Evolutionary conservation across 352 stramenopile species (phyloP).

Genomic region (Phytophthora tubulina): DNA sequence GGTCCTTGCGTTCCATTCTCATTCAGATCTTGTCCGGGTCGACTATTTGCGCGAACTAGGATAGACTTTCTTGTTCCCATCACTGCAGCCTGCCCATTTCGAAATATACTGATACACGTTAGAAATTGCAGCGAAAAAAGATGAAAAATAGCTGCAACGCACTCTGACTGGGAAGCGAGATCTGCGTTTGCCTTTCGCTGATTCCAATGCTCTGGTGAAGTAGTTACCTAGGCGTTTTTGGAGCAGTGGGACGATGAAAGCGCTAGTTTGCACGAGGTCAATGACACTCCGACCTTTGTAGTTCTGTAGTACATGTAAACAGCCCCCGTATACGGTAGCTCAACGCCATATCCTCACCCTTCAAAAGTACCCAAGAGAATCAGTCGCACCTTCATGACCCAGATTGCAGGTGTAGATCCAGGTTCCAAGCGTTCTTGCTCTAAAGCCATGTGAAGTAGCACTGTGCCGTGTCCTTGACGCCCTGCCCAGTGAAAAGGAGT

Average conservation of each 20-base stretch:
- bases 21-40: slow-evolving; percentile 4
- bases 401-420: slow-evolving; percentile 41
- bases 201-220: slow-evolving; percentile 35
- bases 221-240: slow-evolving; percentile 50
- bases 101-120: background rate
- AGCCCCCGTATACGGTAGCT: background rate
- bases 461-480: slow-evolving; percentile 53
- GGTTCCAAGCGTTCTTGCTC: slow-evolving; percentile 44
- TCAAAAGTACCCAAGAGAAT: background rate
- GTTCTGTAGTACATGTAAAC: slow-evolving; percentile 48
- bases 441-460: slow-evolving; percentile 62
- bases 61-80: slow-evolving; percentile 23
- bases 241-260: slow-evolving; percentile 59
- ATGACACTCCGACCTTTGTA: slow-evolving; percentile 59
- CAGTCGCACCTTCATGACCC: slow-evolving; percentile 62
- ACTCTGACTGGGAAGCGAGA: slow-evolving; percentile 48
- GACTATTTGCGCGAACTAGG: slow-evolving; percentile 25
- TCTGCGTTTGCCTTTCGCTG: slow-evolving; percentile 39
- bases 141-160: background rate
- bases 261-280: slow-evolving; percentile 51
- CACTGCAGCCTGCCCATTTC: slow-evolving; percentile 24
- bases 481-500: slow-evolving; percentile 80
- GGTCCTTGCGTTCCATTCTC: slow-evolving; percentile 11
- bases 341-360: background rate
- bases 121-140: background rate